Base-by-base conservation (phyloP, 2,329 filamentous ascomycete species). In the Sclerotinia minor region DNA sequence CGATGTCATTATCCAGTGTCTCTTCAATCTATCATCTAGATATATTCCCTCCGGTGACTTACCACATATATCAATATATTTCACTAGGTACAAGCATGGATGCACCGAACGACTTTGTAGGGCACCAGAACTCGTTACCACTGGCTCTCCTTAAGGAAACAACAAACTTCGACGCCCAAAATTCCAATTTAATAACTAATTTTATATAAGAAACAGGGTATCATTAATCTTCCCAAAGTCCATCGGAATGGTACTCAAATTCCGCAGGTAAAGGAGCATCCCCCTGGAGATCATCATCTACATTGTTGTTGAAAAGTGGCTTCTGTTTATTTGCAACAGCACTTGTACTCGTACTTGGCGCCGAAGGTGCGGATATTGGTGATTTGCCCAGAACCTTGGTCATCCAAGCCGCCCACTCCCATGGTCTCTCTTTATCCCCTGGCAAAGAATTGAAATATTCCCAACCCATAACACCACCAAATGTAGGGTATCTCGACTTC, bases 391-490 rank as follows among this genome's bases (percentile, higher is more conserved):
- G 52, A 69, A 69, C 63, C 67, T 61, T 74, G 1, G 75, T 76
- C 82, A 95, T 89, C 67, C 84, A 83, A 58, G 83, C 83, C 0
- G 91, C 91, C 93, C 93, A 97, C 72, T 91, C 83, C 89, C 90
- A 94, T 0, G 92, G 91, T 67, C 83, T 80, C 17, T 81, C 80
- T 2, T 76, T 76, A 32, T 85, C 88, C 1, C 88, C 89, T 0
- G 91, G 90, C 68, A 88, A 77, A 67, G 89, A 87, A 80, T 96
- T 96, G 80, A 94, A 97, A 77, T 95, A 97, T 80, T 97, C 94
- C 94, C 94, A 97, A 2, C 92, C 92, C 88, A 95, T 95, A 8
- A 97, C 88, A 0, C 94, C 94, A 0, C 93, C 94, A 77, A 97
- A 95, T 0, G 81, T 80, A 1, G 85, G 85, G 64, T 91, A 91